phyloP scores from a whole-genome alignment of 73 alveolate species.

The Blepharisma stoltei region DNA sequence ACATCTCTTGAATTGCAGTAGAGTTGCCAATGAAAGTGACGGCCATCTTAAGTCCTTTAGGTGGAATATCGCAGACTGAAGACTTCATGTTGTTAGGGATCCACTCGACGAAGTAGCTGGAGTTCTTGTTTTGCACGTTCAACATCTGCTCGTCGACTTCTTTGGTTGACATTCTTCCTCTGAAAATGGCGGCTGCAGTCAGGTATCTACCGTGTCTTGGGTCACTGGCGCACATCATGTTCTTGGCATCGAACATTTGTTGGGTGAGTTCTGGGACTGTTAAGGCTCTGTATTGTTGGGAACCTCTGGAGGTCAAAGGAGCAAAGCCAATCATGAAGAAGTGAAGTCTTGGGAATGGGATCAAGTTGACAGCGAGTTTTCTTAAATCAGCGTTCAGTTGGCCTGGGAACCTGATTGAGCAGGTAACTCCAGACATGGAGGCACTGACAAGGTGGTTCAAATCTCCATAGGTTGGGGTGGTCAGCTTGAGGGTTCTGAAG shows the following conservation, averaged over 20 bases:
- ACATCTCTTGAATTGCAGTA: constrained; percentile 96
- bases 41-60: constrained; percentile 98
- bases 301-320: constrained; percentile 97
- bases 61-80: constrained; percentile 98
- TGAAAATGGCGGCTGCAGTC: constrained; percentile 98
- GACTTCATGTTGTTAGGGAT: constrained; percentile 93
- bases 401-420: constrained; percentile 98
- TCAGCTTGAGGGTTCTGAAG: constrained; percentile 96
- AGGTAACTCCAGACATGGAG: constrained; percentile 95
- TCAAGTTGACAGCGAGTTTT: constrained; percentile 92
- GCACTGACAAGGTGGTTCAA: constrained; percentile 97
- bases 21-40: constrained; percentile 97
- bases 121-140: constrained; percentile 93
- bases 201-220: constrained; percentile 98
- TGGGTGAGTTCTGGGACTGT: constrained; percentile 76
- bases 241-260: constrained; percentile 98
- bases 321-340: constrained; percentile 98
- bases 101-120: constrained; percentile 97
- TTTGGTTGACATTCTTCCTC: constrained; percentile 98
- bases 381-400: constrained; percentile 93
- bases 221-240: constrained; percentile 96
- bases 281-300: constrained; percentile 96
- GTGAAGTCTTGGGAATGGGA: constrained; percentile 99
- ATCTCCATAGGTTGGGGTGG: constrained; percentile 99
- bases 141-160: constrained; percentile 97